Evolutionary conservation across 2,329 filamentous ascomycete genomes (phyloP).

Genomic region (Penicillium fuscoglaucum): DNA sequence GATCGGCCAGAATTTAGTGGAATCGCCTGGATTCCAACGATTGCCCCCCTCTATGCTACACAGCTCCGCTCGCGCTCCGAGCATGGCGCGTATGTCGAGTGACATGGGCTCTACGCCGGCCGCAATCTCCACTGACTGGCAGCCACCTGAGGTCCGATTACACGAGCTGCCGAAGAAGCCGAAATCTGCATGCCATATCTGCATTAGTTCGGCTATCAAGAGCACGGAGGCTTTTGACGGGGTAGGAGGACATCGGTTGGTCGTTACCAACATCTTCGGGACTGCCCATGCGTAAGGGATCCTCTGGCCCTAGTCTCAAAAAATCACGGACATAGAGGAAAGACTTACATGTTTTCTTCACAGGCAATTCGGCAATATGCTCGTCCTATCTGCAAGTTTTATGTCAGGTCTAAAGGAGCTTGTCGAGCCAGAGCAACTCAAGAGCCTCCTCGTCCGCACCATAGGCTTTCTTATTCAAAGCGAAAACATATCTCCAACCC

Average conservation of each 20-base stretch:
- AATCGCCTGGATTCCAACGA: constrained; percentile 40
- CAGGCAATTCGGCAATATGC: constrained; percentile 94
- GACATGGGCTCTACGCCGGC: constrained; percentile 34
- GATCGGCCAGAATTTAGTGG: constrained; percentile 17
- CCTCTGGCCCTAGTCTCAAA: not conserved
- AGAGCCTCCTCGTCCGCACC: constrained; percentile 67
- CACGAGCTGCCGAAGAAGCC: constrained; percentile 45
- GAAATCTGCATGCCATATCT: not conserved
- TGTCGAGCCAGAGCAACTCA: constrained; percentile 58
- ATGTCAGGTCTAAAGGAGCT: constrained; percentile 63
- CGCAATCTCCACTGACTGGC: constrained; percentile 15
- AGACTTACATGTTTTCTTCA: constrained; percentile 24
- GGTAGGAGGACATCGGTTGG: constrained; percentile 4
- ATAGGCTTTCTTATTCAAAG: constrained; percentile 73
- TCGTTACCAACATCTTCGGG: constrained; percentile 11
- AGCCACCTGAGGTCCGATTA: constrained; percentile 15
- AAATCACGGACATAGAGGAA: too few relatives aligned
- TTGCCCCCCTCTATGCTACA: constrained; percentile 39
- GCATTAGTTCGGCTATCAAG: not conserved
- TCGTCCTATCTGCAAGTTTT: constrained; percentile 81
- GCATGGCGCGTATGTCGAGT: constrained; percentile 36
- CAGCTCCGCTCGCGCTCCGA: constrained; percentile 24
- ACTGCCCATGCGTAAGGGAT: constrained; percentile 9
- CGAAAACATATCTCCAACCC: constrained; percentile 70
- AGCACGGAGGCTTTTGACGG: constrained; percentile 10